A percentile compares a stretch with the other conserved stretches of the same genome.
Evolutionary conservation across 2,329 filamentous ascomycete genomes (phyloP).

Genomic region (Epicoccum sorghinum): DNA sequence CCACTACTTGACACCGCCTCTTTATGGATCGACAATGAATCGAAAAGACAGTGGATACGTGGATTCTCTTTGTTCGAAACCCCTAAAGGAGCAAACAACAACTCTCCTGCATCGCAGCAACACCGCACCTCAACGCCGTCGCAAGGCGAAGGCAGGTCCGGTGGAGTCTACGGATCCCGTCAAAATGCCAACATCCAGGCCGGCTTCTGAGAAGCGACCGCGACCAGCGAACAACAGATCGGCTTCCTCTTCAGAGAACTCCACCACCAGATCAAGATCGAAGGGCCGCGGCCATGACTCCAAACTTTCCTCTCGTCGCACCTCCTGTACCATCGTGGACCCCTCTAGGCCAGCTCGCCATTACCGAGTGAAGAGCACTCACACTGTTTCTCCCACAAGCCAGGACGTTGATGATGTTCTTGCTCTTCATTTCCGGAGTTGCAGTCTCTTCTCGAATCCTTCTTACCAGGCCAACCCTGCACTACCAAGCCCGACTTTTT

Average conservation of each 20-base stretch:
- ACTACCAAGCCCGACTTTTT: slow-evolving; percentile 30
- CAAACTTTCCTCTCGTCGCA: slow-evolving; percentile 43
- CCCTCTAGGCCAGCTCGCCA: slow-evolving; percentile 44
- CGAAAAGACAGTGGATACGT: slow-evolving; percentile 44
- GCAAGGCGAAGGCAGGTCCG: slow-evolving; percentile 22
- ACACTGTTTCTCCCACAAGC: slow-evolving; percentile 30
- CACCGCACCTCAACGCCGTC: slow-evolving; percentile 28
- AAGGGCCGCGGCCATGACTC: slow-evolving; percentile 37
- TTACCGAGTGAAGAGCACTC: slow-evolving; percentile 43
- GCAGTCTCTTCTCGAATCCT: slow-evolving; percentile 42
- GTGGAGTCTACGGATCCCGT: neutral
- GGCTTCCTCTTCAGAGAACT: slow-evolving; percentile 38
- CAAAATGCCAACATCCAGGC: slow-evolving; percentile 9
- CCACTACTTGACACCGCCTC: slow-evolving; percentile 19
- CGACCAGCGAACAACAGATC: slow-evolving; percentile 34
- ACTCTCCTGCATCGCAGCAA: slow-evolving; percentile 29
- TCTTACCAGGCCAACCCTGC: slow-evolving; percentile 33
- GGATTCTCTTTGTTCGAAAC: slow-evolving; percentile 28
- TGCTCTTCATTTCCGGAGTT: slow-evolving; percentile 48
- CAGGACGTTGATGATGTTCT: slow-evolving; percentile 49
- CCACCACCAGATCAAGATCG: slow-evolving; percentile 30
- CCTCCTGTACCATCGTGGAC: slow-evolving; percentile 44
- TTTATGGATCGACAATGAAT: slow-evolving; percentile 40
- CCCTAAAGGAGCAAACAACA: slow-evolving; percentile 20
- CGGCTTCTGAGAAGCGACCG: slow-evolving; percentile 36